These are phyloP conservation scores for Salmacisia buchloeana DNA, from an alignment of 1,284 basidiomycete species.

Conservation along the genomic window DNA sequence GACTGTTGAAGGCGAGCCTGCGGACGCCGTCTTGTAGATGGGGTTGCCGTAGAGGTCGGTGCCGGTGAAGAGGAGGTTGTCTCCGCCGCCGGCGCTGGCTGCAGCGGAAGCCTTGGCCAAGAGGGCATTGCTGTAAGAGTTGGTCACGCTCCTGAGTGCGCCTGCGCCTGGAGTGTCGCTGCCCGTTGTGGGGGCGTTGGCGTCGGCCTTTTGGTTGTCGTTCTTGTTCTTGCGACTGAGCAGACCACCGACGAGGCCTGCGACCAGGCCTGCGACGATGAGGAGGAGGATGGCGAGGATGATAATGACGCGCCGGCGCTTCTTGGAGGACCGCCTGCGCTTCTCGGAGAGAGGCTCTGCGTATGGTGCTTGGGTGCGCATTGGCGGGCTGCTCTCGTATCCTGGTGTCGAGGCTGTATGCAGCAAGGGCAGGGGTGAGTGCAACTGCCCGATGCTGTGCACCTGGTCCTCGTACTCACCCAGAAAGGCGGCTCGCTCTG, in stretches of 20 bases:
- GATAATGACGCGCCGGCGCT: slow-evolving; percentile 7
- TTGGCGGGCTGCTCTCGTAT: no score
- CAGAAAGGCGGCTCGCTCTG: no score
- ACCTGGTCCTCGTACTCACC: no score
- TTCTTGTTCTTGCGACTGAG: slow-evolving; percentile 55
- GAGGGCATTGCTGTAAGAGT: slow-evolving; percentile 26
- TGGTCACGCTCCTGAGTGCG: slow-evolving; percentile 13
- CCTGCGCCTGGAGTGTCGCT: slow-evolving; percentile 12
- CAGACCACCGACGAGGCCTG: slow-evolving; percentile 66
- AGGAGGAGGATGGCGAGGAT: slow-evolving; percentile 53
- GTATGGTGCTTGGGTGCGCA: no score
- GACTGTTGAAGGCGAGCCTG: slow-evolving; percentile 21
- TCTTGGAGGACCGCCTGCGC: no score
- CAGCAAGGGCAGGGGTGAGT: no score
- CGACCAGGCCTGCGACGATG: slow-evolving; percentile 70
- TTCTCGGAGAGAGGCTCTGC: no score
- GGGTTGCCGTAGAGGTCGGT: slow-evolving; percentile 72
- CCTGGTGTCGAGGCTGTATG: no score
- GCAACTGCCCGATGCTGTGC: no score
- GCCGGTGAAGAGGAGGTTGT: slow-evolving; percentile 60
- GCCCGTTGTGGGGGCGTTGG: slow-evolving; percentile 36
- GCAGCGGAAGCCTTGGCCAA: slow-evolving; percentile 58
- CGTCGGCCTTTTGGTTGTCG: slow-evolving; percentile 30
- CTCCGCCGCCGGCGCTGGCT: slow-evolving; percentile 62
- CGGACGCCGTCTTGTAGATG: slow-evolving; percentile 69